Conservation (phyloP, 2,329 filamentous ascomycete species). For the Aspergillus ochraceus region DNA sequence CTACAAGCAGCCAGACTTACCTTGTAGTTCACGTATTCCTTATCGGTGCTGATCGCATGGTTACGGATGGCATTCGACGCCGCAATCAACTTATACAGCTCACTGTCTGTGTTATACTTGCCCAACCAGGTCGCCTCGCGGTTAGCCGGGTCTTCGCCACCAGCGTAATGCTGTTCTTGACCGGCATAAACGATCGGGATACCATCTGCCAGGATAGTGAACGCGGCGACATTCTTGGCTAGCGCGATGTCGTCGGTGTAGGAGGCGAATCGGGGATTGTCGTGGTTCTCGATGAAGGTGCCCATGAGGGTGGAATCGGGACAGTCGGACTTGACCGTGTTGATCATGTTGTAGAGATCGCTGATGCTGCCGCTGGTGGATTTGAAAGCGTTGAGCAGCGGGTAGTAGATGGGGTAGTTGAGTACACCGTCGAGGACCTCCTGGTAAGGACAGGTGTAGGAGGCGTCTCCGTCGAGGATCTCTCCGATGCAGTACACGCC, state of each 20-base stretch:
- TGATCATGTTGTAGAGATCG: conserved; percentile 36
- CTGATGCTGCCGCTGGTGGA: conserved; percentile 35
- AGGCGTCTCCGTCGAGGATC: conserved; percentile 42
- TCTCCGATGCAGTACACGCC: conserved; percentile 53
- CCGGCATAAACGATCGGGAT: conserved; percentile 68
- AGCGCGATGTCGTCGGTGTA: conserved; percentile 41
- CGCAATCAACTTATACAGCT: conserved; percentile 53
- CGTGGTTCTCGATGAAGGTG: conserved; percentile 63
- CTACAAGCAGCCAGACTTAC: conserved; percentile 9
- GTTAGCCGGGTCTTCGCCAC: conserved; percentile 51
- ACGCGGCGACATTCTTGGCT: conserved; percentile 63
- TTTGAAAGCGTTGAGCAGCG: conserved; percentile 37
- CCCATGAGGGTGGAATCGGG: conserved; percentile 51
- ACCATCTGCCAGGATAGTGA: conserved; percentile 59
- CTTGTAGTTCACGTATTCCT: conserved; percentile 42
- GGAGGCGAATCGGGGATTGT: conserved; percentile 56
- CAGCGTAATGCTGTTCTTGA: conserved; percentile 64
- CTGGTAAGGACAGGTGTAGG: conserved; percentile 48
- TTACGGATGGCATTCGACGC: conserved; percentile 54
- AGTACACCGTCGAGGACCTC: conserved; percentile 47
- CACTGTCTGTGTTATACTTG: conserved; percentile 47
- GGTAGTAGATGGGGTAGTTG: conserved; percentile 49
- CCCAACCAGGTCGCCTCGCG: conserved; percentile 62
- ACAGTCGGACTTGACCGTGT: conserved; percentile 35
- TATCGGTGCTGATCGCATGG: conserved; percentile 40